phyloP scores from a whole-genome alignment of 768 basidiomycete genomes.

The Serpula lacrymans region DNA sequence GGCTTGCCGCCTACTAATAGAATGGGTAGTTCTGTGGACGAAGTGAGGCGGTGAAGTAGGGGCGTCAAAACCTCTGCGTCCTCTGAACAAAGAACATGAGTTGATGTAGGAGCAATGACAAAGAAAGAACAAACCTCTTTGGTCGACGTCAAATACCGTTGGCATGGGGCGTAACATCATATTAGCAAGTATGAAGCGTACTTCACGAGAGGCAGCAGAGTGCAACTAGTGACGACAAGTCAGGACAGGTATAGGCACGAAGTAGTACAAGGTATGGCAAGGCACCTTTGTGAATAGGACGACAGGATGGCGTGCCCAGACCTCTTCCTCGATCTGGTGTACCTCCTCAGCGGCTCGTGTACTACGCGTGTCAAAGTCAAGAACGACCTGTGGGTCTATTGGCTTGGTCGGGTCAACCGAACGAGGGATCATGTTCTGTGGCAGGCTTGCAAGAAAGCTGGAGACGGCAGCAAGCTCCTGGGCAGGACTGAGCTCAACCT shows the following conservation, averaged over 20 bases:
- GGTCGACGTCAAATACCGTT: slow-evolving; percentile 68
- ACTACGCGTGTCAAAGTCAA: slow-evolving; percentile 79
- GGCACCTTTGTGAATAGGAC: slow-evolving; percentile 71
- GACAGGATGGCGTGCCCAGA: slow-evolving; percentile 73
- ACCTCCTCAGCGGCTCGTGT: slow-evolving; percentile 61
- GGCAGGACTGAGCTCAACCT: slow-evolving; percentile 44
- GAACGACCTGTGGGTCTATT: slow-evolving; percentile 76
- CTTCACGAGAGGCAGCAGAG: slow-evolving; percentile 62
- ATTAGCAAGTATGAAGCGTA: slow-evolving; percentile 53
- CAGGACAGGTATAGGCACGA: slow-evolving; percentile 4
- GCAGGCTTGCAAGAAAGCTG: slow-evolving; percentile 68
- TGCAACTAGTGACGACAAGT: slow-evolving; percentile 40
- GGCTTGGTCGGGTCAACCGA: slow-evolving; percentile 59
- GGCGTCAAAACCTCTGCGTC: slow-evolving; percentile 63
- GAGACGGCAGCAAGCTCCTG: slow-evolving; percentile 76
- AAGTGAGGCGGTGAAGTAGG: slow-evolving; percentile 60
- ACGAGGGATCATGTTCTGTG: slow-evolving; percentile 71
- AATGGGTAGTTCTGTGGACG: slow-evolving; percentile 52
- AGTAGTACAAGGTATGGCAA: slow-evolving; percentile 10
- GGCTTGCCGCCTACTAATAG: slow-evolving; percentile 65
- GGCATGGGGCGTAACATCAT: slow-evolving; percentile 61
- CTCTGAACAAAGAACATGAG: slow-evolving; percentile 27
- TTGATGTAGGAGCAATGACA: not conserved
- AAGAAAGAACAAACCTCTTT: slow-evolving; percentile 36
- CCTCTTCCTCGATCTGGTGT: slow-evolving; percentile 52